Evolutionary conservation across 805 yeast genomes (phyloP).

Genomic region (Blastobotrys attinorum): DNA sequence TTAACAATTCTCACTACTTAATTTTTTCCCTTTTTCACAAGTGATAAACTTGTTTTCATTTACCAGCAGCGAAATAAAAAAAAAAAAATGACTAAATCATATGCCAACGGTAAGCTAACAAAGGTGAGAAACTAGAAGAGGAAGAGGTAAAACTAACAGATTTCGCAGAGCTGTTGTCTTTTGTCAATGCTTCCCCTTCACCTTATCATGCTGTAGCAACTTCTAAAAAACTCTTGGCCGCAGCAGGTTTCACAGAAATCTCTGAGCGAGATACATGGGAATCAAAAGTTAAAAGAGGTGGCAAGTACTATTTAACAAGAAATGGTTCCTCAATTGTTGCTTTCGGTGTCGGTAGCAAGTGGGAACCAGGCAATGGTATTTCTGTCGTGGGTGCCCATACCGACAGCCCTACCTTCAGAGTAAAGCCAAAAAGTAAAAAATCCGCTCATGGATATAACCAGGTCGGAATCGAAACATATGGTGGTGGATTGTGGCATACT

Average conservation of each 20-base stretch:
- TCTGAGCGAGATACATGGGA: constrained; percentile 69
- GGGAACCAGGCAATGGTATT: constrained; percentile 71
- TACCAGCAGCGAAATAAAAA: too few relatives aligned
- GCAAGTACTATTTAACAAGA: constrained; percentile 79
- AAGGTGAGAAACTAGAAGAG: too few relatives aligned
- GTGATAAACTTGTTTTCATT: too few relatives aligned
- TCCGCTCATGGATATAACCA: constrained; percentile 60
- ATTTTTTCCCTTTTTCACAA: too few relatives aligned
- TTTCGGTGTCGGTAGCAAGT: constrained; percentile 67
- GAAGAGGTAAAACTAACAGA: too few relatives aligned
- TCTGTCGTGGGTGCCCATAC: constrained; percentile 95
- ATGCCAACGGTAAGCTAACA: too few relatives aligned
- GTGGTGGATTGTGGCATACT: constrained; percentile 94
- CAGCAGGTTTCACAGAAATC: constrained; percentile 66
- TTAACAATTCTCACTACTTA: too few relatives aligned
- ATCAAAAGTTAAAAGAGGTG: constrained; percentile 42
- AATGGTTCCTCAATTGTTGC: constrained; percentile 86
- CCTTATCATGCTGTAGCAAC: constrained; percentile 87
- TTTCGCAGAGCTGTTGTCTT: constrained; percentile 67
- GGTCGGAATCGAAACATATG: constrained; percentile 89
- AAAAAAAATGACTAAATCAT: too few relatives aligned
- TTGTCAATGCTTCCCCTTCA: constrained; percentile 80
- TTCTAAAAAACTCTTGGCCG: constrained; percentile 44
- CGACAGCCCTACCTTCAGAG: constrained; percentile 85
- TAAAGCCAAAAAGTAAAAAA: constrained; percentile 78